These are phyloP conservation scores for Gamsiella multidivaricata DNA, from an alignment of 192 early-diverging fungal genomes.

Conservation along the genomic window DNA sequence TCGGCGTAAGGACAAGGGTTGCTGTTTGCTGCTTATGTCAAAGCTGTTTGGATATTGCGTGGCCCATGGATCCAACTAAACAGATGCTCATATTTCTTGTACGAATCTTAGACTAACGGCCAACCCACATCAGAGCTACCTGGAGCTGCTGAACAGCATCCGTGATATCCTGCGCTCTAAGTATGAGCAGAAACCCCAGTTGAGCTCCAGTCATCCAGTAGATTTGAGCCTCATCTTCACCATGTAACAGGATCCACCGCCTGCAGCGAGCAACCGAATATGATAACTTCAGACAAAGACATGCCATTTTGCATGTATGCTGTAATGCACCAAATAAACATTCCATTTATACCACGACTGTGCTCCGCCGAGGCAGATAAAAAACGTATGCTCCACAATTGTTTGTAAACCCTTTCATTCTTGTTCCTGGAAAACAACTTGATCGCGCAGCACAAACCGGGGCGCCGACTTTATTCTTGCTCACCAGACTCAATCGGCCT, in stretches of 20 bases:
- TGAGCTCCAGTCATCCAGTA: conserved; percentile 59
- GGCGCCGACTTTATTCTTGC: not conserved
- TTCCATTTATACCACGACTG: no score
- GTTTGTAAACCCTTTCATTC: not conserved
- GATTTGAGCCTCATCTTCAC: conserved; percentile 49
- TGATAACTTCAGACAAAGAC: not conserved
- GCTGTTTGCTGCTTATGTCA: no score
- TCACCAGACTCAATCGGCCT: no score
- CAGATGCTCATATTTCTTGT: no score
- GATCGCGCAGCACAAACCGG: no score
- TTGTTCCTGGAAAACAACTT: not conserved
- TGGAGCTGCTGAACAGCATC: conserved; percentile 74
- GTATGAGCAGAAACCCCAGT: conserved; percentile 85
- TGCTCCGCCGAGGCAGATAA: no score
- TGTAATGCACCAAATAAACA: no score
- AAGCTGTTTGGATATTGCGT: no score
- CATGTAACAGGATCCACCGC: conserved; percentile 21
- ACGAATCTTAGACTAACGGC: conserved; percentile 57
- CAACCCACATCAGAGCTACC: conserved; percentile 74
- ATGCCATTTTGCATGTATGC: no score
- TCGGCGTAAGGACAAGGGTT: no score
- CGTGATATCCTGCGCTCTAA: conserved; percentile 69
- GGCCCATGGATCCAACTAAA: no score
- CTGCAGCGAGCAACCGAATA: not conserved
- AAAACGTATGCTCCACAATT: no score